Evolutionary conservation across 345 rosid species (phyloP).

Genomic region (Eutrema heterophyllum): DNA sequence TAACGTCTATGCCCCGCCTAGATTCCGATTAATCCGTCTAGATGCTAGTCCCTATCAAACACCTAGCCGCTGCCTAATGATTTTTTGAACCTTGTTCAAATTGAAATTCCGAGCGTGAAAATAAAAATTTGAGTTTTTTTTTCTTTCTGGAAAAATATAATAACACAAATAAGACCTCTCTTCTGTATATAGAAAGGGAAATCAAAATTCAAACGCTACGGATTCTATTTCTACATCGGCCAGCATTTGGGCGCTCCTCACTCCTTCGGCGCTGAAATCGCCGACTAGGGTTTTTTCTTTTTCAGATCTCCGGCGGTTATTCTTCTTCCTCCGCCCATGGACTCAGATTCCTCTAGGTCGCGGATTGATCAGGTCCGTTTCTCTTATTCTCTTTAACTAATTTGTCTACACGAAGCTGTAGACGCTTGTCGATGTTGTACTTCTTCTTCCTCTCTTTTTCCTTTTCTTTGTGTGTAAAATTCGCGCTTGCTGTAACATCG

Average conservation of each 20-base stretch:
- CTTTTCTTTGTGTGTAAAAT: background rate
- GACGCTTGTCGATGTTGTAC: background rate
- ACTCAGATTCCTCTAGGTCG: conserved; percentile 49
- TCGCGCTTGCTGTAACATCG: conserved; percentile 8
- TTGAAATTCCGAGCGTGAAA: background rate
- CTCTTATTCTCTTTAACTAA: background rate
- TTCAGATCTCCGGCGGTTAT: conserved; percentile 24
- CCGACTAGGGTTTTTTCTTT: conserved; percentile 34
- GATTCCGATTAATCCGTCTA: too few relatives aligned
- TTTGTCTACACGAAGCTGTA: background rate
- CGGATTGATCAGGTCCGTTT: conserved; percentile 68
- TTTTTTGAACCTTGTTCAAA: too few relatives aligned
- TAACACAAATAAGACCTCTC: background rate
- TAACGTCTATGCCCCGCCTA: too few relatives aligned
- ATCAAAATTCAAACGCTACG: conserved; percentile 26
- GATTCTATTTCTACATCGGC: conserved; percentile 12
- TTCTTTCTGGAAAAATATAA: background rate
- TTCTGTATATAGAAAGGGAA: conserved; percentile 1
- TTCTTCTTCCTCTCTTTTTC: background rate
- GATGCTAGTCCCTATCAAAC: too few relatives aligned
- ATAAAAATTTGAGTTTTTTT: background rate
- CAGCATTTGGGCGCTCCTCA: conserved; percentile 8
- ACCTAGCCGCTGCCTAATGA: too few relatives aligned
- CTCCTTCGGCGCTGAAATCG: conserved; percentile 1
- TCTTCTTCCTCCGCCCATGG: conserved; percentile 40